Evolutionary conservation across 2,329 filamentous ascomycete genomes (phyloP), one percentile per base, ranked within the genome.

Genomic region (Lecanosticta acicola): DNA sequence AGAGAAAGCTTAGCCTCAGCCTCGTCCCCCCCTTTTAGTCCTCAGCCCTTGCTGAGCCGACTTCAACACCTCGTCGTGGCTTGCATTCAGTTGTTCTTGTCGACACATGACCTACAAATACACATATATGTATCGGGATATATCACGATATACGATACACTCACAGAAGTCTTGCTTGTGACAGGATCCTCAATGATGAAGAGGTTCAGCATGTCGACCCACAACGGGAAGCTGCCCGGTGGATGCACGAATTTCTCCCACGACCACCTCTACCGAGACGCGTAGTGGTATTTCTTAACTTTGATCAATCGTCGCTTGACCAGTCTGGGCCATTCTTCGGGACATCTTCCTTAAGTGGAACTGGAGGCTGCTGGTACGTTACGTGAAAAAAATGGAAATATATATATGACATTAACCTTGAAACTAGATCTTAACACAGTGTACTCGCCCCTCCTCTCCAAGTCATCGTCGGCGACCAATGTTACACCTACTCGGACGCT

Each of bases 351-450:
- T 16, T 26, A 29, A 26, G 11, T 46, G 38, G 38, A 41, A 36
- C 38, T 46, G 44, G 44, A 42, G 44, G 17, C 39, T 46, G 32
- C 34, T 41, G 9, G 44, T 18, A 2, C 38, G 38, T 37, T 44
- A 38, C 21, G 13, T 18, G 5, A 5, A 16, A 5, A 34, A n/a
- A 16, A 34, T 14, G 32, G 17, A 4, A 34, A 4, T 13, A 13
- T 4, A 34, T 34, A 5, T 4, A 5, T 13, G 4, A 5, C 32
- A 34, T 34, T 34, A 16, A 34, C 32, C n/a, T n/a, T 4, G 4
- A n/a, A 5, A 4, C 13, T 34, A 34, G 32, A 34, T 34, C 13
- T 16, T 34, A 16, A n/a, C 17, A 13, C 29, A 32, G 9, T n/a
- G 9, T 32, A n/a, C 29, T n/a, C 8, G 29, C 29, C 8, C 29